Evolutionary conservation across 2,329 filamentous ascomycete genomes (phyloP).

Genomic region (Aaosphaeria arxii): DNA sequence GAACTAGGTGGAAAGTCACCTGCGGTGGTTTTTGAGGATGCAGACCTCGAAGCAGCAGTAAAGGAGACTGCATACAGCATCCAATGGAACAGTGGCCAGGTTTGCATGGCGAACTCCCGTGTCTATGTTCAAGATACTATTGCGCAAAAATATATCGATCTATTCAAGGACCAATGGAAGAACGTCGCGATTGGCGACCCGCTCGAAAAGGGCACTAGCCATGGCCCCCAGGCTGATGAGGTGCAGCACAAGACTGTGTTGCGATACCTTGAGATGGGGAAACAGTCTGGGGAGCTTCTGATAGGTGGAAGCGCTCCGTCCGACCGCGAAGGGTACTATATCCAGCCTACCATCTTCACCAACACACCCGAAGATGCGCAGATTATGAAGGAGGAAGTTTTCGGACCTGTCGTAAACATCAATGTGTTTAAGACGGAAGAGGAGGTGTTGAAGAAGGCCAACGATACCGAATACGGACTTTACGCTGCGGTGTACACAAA

Average conservation of each 20-base stretch:
- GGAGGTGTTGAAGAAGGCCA: conserved; percentile 75
- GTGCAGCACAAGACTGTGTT: conserved; percentile 49
- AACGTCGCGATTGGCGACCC: conserved; percentile 50
- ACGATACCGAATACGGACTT: conserved; percentile 81
- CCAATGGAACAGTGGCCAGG: conserved; percentile 56
- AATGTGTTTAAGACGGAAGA: conserved; percentile 73
- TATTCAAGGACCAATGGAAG: conserved; percentile 34
- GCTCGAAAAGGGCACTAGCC: conserved; percentile 70
- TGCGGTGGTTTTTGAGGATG: conserved; percentile 76
- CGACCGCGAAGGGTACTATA: conserved; percentile 31
- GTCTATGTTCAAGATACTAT: conserved; percentile 56
- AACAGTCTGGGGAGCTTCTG: conserved; percentile 56
- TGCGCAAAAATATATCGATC: conserved; percentile 45
- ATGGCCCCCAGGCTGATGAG: conserved; percentile 52
- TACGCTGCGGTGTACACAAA: conserved; percentile 78
- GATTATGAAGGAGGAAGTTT: conserved; percentile 82
- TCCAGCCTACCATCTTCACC: conserved; percentile 77
- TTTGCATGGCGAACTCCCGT: conserved; percentile 59
- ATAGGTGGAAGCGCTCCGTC: conserved; percentile 27
- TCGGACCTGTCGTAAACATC: conserved; percentile 79
- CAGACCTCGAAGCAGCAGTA: conserved; percentile 72
- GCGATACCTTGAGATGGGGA: conserved; percentile 56
- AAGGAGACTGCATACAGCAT: conserved; percentile 50
- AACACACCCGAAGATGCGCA: conserved; percentile 74
- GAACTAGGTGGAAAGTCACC: conserved; percentile 88